Conservation (phyloP, 2,329 filamentous ascomycete genomes). For the Monosporascus sp. region DNA sequence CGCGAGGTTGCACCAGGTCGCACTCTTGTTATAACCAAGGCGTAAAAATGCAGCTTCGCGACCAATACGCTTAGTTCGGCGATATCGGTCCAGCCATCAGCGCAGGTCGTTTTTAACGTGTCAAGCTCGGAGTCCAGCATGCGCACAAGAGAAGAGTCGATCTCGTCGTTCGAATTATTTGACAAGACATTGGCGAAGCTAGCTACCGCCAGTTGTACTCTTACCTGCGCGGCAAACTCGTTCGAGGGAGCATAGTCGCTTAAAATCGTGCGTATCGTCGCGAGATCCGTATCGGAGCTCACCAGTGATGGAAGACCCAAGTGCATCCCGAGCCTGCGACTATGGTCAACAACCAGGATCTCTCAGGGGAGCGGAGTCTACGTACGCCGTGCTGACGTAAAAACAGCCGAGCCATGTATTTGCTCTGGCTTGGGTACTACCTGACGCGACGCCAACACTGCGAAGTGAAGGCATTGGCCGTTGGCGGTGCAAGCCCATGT, state of each 20-base stretch:
- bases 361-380: not conserved
- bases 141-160: constrained; percentile 23
- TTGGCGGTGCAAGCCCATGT: constrained; percentile 22
- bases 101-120: constrained; percentile 13
- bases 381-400: constrained; percentile 24
- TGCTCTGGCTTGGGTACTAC: constrained; percentile 15
- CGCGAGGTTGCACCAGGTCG: constrained; percentile 12
- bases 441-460: constrained; percentile 11
- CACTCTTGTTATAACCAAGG: constrained; percentile 19
- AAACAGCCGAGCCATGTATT: constrained; percentile 27
- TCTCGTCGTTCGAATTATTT: constrained; percentile 19
- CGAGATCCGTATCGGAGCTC: constrained; percentile 20
- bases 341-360: not conserved
- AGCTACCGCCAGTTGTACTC: constrained; percentile 19
- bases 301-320: constrained; percentile 22
- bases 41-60: constrained; percentile 25
- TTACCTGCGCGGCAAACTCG: constrained; percentile 21
- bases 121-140: constrained; percentile 25
- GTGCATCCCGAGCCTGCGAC: constrained; percentile 23
- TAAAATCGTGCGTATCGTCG: constrained; percentile 16
- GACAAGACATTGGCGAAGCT: constrained; percentile 22
- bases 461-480: constrained; percentile 12
- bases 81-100: constrained; percentile 20
- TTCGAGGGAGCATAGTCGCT: constrained; percentile 15
- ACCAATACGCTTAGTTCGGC: constrained; percentile 19